Conservation (phyloP, 345 rosid species). For the Syzygium aromaticum region DNA sequence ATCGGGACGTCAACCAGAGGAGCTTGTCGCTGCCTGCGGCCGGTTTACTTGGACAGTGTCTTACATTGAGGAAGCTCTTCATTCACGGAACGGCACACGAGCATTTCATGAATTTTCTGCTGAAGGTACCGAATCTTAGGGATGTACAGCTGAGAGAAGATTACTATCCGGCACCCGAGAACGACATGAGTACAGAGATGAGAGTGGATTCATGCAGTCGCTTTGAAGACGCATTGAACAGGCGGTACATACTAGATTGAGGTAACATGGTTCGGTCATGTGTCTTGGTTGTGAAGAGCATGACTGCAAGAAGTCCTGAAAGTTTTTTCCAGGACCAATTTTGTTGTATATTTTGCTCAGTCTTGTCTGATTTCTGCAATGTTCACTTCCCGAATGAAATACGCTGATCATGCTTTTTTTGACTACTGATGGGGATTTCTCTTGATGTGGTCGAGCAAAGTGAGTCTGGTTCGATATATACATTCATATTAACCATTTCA, state of each 20-base stretch:
- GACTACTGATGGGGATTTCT: not conserved
- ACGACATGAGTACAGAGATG: slow-evolving; percentile 86
- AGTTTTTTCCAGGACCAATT: not conserved
- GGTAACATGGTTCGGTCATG: not conserved
- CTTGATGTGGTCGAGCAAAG: not conserved
- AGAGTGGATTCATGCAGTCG: slow-evolving; percentile 73
- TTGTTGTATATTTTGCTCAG: not conserved
- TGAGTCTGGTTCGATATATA: not conserved
- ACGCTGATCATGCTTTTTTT: not conserved
- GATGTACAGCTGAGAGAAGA: slow-evolving; percentile 89
- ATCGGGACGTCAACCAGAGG: slow-evolving; percentile 79
- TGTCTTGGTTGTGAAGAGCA: not conserved
- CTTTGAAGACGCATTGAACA: slow-evolving; percentile 69
- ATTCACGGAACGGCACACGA: slow-evolving; percentile 91
- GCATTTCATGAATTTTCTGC: slow-evolving; percentile 84
- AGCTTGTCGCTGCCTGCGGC: slow-evolving; percentile 68
- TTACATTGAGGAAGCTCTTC: slow-evolving; percentile 67
- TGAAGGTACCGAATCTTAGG: slow-evolving; percentile 42
- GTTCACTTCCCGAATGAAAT: not conserved
- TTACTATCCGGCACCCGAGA: slow-evolving; percentile 92
- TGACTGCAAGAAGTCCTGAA: not conserved
- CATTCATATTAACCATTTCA: not conserved
- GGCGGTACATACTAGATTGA: slow-evolving; percentile 52
- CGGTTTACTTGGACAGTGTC: slow-evolving; percentile 54
- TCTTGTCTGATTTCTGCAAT: not conserved